Evolutionary conservation across 306 rosid genomes (phyloP), one percentile per base, ranked within the genome.

Genomic region (Albizia julibrissin): DNA sequence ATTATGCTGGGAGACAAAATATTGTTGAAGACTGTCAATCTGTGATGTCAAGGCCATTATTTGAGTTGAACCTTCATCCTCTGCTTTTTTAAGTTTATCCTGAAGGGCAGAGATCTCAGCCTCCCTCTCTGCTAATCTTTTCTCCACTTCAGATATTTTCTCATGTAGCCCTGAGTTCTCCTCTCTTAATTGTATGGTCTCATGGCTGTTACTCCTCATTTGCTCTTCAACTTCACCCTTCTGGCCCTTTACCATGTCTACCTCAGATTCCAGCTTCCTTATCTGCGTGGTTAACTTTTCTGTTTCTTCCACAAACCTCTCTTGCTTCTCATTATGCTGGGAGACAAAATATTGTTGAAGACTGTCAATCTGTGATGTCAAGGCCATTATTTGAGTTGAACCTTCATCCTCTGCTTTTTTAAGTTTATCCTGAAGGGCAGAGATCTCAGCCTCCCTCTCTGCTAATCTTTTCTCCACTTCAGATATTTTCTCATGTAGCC

Each of bases 1-100:
- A 85, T 88, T 86, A 90, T 87, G 91, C 86, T 88, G 52, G 70
- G 90, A 89, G 52, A 69, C 87, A 68, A 90, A 42, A 37, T 91
- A 91, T 61, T 68, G 26, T 81, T 44, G 82, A 77, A 89, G 89
- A 82, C 87, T 82, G 82, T 86, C 82, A 69, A 87, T 83, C 87
- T 89, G 88, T 37, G 77, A 78, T 42, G 47, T 66, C 15, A 50
- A 85, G 72, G 76, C 59, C 52, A 4, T 21, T 27, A 46, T 73
- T 78, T 85, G 77, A 73, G 85, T 72, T 27, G 83, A 81, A 46
- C 76, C 74, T 39, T 50, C 88, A 56, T 78, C 75, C 78, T 81
- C 86, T 40, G 27, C 49, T 43, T 75, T 80, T 43, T 15, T 46
- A 76, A 80, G 72, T 39, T 80, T 83, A 43, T 75, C 87, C 84